phyloP scores from a whole-genome alignment of 768 basidiomycete genomes.

The Piloderma croceum region DNA sequence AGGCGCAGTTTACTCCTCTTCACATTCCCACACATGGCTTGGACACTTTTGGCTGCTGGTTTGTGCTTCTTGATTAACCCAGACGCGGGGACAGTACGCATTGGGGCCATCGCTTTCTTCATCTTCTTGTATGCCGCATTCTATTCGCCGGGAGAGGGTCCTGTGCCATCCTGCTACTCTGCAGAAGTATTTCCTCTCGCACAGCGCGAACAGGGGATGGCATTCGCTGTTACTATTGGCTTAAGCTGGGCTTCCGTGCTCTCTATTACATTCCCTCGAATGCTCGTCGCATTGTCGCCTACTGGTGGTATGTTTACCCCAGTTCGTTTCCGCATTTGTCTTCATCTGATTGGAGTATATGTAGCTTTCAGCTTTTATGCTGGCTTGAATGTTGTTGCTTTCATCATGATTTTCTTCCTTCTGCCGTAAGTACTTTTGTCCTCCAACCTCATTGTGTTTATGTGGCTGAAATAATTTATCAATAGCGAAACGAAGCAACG shows the following conservation, averaged over 20 bases:
- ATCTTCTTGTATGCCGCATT: constrained; percentile 20
- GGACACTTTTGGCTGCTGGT: constrained; percentile 35
- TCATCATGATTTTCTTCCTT: constrained; percentile 54
- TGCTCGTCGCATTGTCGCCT: constrained; percentile 51
- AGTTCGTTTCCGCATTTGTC: not conserved
- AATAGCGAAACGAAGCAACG: no score
- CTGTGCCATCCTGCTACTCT: constrained; percentile 38
- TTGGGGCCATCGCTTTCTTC: constrained; percentile 25
- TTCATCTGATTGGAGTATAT: constrained; percentile 19
- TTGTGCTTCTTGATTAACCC: constrained; percentile 27
- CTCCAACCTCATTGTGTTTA: no score
- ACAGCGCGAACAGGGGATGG: constrained; percentile 24
- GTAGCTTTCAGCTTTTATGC: constrained; percentile 77
- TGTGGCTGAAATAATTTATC: no score
- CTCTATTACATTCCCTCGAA: constrained; percentile 18
- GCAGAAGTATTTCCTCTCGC: constrained; percentile 30
- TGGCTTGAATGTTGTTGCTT: constrained; percentile 54
- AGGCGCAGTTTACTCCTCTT: constrained; percentile 50
- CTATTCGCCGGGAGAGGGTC: constrained; percentile 21
- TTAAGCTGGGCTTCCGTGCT: constrained; percentile 21
- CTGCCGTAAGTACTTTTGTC: no score
- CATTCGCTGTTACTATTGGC: constrained; percentile 21
- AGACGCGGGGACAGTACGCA: constrained; percentile 10
- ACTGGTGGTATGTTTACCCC: not conserved
- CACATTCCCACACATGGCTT: constrained; percentile 42